Evolutionary conservation across 2,329 filamentous ascomycete species (phyloP).

Genomic region (Talaromyces verruculosus): DNA sequence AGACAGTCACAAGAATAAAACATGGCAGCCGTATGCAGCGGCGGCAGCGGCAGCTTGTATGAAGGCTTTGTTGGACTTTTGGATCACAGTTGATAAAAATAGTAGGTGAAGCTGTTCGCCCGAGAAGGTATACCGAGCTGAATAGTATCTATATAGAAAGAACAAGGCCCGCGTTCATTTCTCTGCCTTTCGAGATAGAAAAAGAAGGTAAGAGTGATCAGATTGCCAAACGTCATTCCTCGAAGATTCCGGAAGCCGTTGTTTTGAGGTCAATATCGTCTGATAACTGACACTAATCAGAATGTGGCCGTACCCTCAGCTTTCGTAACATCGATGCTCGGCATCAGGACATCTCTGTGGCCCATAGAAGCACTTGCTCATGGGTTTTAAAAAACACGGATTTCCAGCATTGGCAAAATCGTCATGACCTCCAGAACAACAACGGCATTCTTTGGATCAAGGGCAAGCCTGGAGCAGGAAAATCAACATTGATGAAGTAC

Average conservation of each 20-base stretch:
- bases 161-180: background rate
- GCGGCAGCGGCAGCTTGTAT: constrained; percentile 38
- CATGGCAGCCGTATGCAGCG: constrained; percentile 45
- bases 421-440: background rate
- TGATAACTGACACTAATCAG: background rate
- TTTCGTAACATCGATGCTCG: background rate
- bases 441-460: background rate
- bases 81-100: background rate
- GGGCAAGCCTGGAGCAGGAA: background rate
- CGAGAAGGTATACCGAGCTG: background rate
- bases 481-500: background rate
- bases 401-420: background rate
- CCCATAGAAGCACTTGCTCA: background rate
- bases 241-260: background rate
- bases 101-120: background rate
- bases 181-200: background rate
- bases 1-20: constrained; percentile 43
- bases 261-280: background rate
- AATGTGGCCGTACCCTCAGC: background rate
- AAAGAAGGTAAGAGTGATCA: background rate
- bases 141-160: background rate
- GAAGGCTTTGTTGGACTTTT: background rate
- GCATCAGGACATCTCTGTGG: background rate
- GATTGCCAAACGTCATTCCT: background rate
- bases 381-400: background rate